phyloP scores from a whole-genome alignment of 345 rosid genomes.

The Populus pruinosa region DNA sequence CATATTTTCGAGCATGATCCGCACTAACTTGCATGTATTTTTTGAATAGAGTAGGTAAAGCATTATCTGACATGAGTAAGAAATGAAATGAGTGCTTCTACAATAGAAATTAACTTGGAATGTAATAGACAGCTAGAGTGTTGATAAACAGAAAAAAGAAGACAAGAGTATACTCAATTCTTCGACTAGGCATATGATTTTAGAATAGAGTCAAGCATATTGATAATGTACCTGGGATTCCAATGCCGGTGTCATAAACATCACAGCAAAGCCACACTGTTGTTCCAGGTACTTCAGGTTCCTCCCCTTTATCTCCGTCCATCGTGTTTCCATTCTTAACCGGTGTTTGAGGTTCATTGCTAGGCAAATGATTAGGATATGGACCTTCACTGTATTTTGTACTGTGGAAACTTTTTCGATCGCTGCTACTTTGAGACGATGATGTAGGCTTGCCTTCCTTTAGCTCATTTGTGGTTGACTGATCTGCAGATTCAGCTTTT shows the following conservation, averaged over 20 bases:
- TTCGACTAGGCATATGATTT: not conserved
- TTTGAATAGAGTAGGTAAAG: constrained; percentile 76
- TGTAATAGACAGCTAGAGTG: not conserved
- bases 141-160: not conserved
- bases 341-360: constrained; percentile 30
- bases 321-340: constrained; percentile 24
- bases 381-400: constrained; percentile 14
- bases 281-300: constrained; percentile 35
- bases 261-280: constrained; percentile 87
- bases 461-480: constrained; percentile 17
- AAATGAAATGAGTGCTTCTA: constrained; percentile 9
- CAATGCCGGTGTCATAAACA: constrained; percentile 89
- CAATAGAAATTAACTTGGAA: not conserved
- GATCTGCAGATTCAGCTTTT: constrained; percentile 30
- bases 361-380: constrained; percentile 10
- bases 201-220: not conserved
- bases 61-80: constrained; percentile 64
- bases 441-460: constrained; percentile 32
- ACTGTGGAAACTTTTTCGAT: constrained; percentile 22
- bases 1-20: constrained; percentile 92
- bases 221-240: constrained; percentile 70
- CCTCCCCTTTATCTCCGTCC: constrained; percentile 37
- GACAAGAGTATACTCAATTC: not conserved
- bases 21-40: constrained; percentile 96
- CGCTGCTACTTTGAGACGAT: constrained; percentile 22